Base-by-base conservation (phyloP, 495 filamentous ascomycete species). In the Talaromyces thailandensis region DNA sequence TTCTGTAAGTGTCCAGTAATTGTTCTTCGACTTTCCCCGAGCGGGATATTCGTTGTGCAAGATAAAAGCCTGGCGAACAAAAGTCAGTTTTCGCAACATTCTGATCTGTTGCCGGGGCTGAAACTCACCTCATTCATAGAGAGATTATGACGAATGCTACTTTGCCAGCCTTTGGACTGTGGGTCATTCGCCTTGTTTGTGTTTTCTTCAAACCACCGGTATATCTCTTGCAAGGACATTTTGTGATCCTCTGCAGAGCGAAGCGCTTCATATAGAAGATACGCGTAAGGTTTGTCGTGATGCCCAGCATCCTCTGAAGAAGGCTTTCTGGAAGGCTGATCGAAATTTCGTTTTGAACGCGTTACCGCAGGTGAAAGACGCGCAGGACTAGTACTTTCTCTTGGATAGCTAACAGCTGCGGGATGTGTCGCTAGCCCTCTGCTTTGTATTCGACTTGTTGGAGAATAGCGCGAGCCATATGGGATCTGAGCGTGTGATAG, bases 141-240 rank as follows among this genome's bases (percentile, higher is more conserved):
- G 0, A 98, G 76, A 67, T 98, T 98, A 68, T 98, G 94, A 6
- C 94, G 86, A 60, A 98, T 94, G 72, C 92, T 96, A 74, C 97
- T 98, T 73, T 94, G 89, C 94, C 95, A 98, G 3, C 93, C 95
- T 67, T 87, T 90, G 28, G 75, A 80, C n/a, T 68, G 77, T 16
- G 80, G 76, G 40, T 81, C 80, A 52, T 78, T 87, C 2, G 82
- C 85, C 68, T 93, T 95, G 58, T 83, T 81, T 1, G 91, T 96
- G 65, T 96, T 88, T 21, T 87, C 78, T 25, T 83, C 80, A 68
- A 98, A 96, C 90, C 94, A 98, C 25, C 84, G 76, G 71, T 98
- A 98, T 62, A 98, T 90, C 26, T 93, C 87, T 66, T 91, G 86
- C 4, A 98, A 81, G 2, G 89, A 82, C 81, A 96, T 87, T 52